These are phyloP conservation scores for Phoma sp. DNA, from an alignment of 2,329 filamentous ascomycete species.

Conservation along the genomic window DNA sequence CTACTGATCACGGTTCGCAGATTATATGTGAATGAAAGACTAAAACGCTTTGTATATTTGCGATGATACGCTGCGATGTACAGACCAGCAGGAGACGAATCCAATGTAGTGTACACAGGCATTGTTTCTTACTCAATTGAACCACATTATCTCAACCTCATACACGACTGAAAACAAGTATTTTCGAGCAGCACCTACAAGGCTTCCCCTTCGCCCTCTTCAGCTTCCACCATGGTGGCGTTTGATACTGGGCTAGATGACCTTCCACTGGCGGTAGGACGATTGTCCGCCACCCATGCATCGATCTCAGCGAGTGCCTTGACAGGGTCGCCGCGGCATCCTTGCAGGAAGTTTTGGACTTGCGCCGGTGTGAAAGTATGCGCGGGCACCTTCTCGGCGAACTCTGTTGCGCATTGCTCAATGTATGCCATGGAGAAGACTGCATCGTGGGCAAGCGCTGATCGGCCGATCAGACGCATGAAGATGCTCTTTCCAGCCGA, in stretches of 20 bases:
- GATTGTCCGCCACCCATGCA: constrained; percentile 29
- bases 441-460: constrained; percentile 26
- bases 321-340: constrained; percentile 34
- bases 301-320: constrained; percentile 28
- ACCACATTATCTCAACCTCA: not conserved
- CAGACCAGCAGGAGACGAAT: not conserved
- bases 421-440: constrained; percentile 29
- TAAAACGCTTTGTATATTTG: not conserved
- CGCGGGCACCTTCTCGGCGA: constrained; percentile 35
- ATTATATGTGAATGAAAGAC: not conserved
- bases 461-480: constrained; percentile 39
- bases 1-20: too few species aligned
- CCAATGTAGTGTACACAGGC: not conserved
- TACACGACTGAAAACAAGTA: too few species aligned
- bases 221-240: constrained; percentile 14
- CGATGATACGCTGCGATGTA: not conserved
- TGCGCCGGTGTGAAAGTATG: constrained; percentile 42
- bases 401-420: constrained; percentile 29
- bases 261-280: not conserved
- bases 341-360: constrained; percentile 40
- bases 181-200: not conserved
- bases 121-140: not conserved
- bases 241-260: constrained; percentile 12
- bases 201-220: constrained; percentile 5
- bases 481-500: constrained; percentile 34